Evolutionary conservation across 768 basidiomycete genomes (phyloP).

Genomic region (Suillus hirtellus): DNA sequence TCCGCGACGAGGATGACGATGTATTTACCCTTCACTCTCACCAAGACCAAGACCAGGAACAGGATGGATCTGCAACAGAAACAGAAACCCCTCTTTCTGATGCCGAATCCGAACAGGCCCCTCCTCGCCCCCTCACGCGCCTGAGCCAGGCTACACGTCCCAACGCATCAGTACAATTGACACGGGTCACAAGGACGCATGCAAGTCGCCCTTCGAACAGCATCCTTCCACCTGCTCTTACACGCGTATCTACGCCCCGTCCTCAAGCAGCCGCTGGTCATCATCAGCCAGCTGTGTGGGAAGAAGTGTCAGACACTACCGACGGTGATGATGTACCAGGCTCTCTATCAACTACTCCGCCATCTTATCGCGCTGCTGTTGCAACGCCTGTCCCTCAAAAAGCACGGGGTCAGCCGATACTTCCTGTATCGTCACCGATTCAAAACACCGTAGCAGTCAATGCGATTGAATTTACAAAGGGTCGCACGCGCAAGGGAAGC

Average conservation of each 20-base stretch:
- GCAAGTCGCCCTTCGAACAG: constrained; percentile 21
- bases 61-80: constrained; percentile 21
- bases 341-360: constrained; percentile 44
- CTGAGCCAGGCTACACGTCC: constrained; percentile 11
- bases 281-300: constrained; percentile 32
- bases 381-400: constrained; percentile 16
- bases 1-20: constrained; percentile 40
- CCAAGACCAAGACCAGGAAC: constrained; percentile 34
- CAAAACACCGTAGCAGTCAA: constrained; percentile 27
- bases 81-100: constrained; percentile 15
- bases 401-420: constrained; percentile 15
- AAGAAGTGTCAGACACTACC: constrained; percentile 39
- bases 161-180: constrained; percentile 12
- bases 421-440: constrained; percentile 31
- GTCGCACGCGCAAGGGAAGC: constrained; percentile 46
- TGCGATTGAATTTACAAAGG: constrained; percentile 14
- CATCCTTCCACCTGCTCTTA: constrained; percentile 30
- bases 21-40: constrained; percentile 46
- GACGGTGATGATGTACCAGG: constrained; percentile 26
- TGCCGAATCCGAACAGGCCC: constrained; percentile 15
- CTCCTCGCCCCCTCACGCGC: constrained; percentile 10
- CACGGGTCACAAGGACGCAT: constrained; percentile 14
- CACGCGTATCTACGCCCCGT: constrained; percentile 31
- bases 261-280: constrained; percentile 21
- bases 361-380: constrained; percentile 49